These are phyloP conservation scores for Saccharomycopsis selenospora DNA, from an alignment of 805 yeast genomes.

Conservation along the genomic window DNA sequence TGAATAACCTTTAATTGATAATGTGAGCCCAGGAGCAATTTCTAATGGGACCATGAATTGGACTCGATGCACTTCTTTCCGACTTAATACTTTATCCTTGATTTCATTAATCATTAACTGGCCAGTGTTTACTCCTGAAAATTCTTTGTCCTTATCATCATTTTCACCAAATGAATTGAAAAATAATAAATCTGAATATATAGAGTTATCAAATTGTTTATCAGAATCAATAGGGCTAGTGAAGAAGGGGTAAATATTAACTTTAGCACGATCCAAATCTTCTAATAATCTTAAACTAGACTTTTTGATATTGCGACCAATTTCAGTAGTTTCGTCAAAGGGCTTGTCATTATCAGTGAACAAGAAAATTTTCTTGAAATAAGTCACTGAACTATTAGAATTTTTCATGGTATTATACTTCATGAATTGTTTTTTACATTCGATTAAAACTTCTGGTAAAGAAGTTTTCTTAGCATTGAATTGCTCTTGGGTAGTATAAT, in stretches of 20 bases:
- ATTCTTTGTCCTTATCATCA: conserved; percentile 18
- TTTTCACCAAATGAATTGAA: conserved; percentile 24
- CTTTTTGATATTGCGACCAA: conserved; percentile 29
- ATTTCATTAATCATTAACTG: conserved; percentile 31
- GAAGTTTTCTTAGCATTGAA: conserved; percentile 26
- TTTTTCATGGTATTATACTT: conserved; percentile 37
- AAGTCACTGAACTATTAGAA: conserved; percentile 29
- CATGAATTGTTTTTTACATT: conserved; percentile 49
- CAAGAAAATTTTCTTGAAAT: conserved; percentile 48
- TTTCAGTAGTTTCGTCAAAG: conserved; percentile 30
- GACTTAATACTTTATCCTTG: conserved; percentile 31
- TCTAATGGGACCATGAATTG: conserved; percentile 56
- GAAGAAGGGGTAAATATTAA: conserved; percentile 59
- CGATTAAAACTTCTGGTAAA: conserved; percentile 39
- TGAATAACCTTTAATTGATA: conserved; percentile 68
- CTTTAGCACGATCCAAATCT: conserved; percentile 49
- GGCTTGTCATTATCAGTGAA: conserved; percentile 77
- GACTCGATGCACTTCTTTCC: conserved; percentile 56
- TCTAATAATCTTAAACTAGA: conserved; percentile 49
- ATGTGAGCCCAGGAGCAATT: conserved; percentile 44
- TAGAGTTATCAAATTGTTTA: conserved; percentile 36
- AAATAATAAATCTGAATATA: conserved; percentile 48
- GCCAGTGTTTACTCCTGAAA: conserved; percentile 3
- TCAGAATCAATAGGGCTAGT: conserved; percentile 31
- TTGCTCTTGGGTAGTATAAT: conserved; percentile 22